These are phyloP conservation scores for Microbotryum violaceum DNA, from an alignment of 1,284 basidiomycete species.

Conservation along the genomic window DNA sequence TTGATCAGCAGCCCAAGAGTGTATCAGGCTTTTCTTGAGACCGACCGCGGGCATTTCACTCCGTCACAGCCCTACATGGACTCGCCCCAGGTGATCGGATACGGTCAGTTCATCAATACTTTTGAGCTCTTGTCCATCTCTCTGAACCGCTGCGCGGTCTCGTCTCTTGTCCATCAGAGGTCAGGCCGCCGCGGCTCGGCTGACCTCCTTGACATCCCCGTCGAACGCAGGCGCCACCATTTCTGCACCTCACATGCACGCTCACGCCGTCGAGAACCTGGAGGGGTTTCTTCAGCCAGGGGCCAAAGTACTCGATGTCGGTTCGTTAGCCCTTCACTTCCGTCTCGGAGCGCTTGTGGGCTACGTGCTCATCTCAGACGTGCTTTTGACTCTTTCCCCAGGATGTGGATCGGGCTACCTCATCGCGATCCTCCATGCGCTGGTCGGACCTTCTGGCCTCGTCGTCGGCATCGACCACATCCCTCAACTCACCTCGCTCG, in stretches of 20 bases:
- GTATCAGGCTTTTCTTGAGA: slow-evolving; percentile 58
- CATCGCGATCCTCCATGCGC: slow-evolving; percentile 64
- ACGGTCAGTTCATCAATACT: no score
- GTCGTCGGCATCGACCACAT: slow-evolving; percentile 91
- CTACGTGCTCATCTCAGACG: not conserved
- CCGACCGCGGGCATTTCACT: slow-evolving; percentile 52
- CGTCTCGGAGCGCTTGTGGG: not conserved
- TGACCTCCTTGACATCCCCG: slow-evolving; percentile 48
- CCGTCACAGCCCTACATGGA: slow-evolving; percentile 59
- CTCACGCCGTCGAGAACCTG: slow-evolving; percentile 66
- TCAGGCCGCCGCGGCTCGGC: not conserved
- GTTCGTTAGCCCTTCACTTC: slow-evolving; percentile 42
- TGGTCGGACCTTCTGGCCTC: slow-evolving; percentile 54
- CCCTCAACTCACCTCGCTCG: slow-evolving; percentile 61
- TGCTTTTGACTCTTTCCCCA: not conserved
- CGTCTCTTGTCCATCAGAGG: no score
- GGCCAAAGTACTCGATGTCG: slow-evolving; percentile 68
- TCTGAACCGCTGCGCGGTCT: no score
- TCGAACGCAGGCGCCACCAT: slow-evolving; percentile 60
- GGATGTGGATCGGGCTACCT: slow-evolving; percentile 64
- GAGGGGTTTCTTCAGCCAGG: slow-evolving; percentile 62
- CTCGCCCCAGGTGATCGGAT: slow-evolving; percentile 57
- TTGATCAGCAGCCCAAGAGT: slow-evolving; percentile 11
- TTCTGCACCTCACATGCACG: slow-evolving; percentile 88
- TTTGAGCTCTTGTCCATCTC: no score